Evolutionary conservation across 179 eudicot genomes (phyloP), one percentile per base, ranked within the genome.

Genomic region (Beta lomatogona): DNA sequence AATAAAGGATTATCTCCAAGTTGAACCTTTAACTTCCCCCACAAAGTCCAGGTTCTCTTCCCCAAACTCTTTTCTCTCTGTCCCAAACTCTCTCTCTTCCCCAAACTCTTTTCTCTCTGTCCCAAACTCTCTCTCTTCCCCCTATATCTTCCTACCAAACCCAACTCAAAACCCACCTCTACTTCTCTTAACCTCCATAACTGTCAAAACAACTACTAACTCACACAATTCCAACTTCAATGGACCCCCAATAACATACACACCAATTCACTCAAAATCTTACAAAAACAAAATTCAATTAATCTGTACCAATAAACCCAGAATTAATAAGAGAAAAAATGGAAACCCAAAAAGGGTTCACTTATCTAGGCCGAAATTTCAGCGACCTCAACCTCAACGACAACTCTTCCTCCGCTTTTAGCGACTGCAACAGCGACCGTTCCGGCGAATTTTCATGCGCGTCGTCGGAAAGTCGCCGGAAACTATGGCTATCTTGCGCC

Each of bases 341-440:
- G 95, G 94, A 88, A 58, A 81, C 88, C 0, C 85, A 91, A 6
- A 84, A 81, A 18, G 82, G 64, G 48, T 89, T 85, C 85, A 86
- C 85, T 2, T 91, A 88, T 86, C 81, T 92, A 86, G 93, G 91
- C 15, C 86, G 91, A 6, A 90, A 65, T 78, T 89, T 93, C 85
- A 76, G 80, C 85, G 86, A 86, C 60, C 78, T 89, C 9, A 50
- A 36, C 70, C 55, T 82, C 80, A 85, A 84, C 82, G 91, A 89
- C 76, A 73, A 71, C 55, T 86, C 92, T 0, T 90, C 94, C 0
- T 89, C 98, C 2, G 98, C 98, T 16, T 94, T 94, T 86, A 94
- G 98, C 76, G 98, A 94, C 67, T 94, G 98, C 79, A 86, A 90
- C 85, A 91, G 95, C 79, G 98, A 94, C 79, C 78, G 88, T 46